These are phyloP conservation scores for Pythium apleroticum DNA, from an alignment of 352 stramenopile genomes.

Conservation along the genomic window DNA sequence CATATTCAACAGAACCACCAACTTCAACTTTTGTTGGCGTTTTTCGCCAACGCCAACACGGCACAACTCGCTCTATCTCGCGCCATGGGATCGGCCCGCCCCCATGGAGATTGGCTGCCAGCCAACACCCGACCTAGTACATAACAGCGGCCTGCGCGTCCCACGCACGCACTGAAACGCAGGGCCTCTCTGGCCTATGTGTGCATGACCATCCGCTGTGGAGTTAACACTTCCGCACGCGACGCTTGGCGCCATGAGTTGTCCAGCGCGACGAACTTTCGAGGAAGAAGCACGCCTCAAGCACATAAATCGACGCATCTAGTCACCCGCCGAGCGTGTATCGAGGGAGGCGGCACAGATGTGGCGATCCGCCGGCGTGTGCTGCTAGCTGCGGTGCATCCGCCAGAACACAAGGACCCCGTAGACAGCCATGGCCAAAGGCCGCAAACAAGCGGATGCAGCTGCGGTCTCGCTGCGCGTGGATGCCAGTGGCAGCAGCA, in stretches of 20 bases:
- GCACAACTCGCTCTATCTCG: constrained; percentile 4
- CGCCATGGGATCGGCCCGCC: background rate
- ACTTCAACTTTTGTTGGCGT: constrained; percentile 13
- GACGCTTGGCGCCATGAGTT: constrained; percentile 2
- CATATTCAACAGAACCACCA: background rate
- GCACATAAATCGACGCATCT: background rate
- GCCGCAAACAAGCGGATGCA: background rate
- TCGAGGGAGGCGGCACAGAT: background rate
- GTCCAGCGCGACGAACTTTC: background rate
- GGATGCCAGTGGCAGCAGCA: background rate
- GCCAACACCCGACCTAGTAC: too few species aligned
- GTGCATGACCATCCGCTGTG: background rate
- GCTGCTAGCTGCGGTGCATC: background rate
- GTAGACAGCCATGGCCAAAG: background rate
- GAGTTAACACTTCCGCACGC: background rate
- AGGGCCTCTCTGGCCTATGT: background rate
- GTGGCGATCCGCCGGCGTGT: background rate
- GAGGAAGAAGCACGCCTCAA: background rate
- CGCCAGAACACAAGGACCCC: background rate
- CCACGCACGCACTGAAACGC: background rate
- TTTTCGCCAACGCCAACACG: background rate
- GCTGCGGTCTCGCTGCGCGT: background rate
- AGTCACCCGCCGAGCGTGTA: background rate
- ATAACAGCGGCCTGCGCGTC: background rate
- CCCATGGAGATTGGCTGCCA: background rate